phyloP scores from a whole-genome alignment of 1,139 yeast genomes.

The Lodderomyces parapsilosis region DNA sequence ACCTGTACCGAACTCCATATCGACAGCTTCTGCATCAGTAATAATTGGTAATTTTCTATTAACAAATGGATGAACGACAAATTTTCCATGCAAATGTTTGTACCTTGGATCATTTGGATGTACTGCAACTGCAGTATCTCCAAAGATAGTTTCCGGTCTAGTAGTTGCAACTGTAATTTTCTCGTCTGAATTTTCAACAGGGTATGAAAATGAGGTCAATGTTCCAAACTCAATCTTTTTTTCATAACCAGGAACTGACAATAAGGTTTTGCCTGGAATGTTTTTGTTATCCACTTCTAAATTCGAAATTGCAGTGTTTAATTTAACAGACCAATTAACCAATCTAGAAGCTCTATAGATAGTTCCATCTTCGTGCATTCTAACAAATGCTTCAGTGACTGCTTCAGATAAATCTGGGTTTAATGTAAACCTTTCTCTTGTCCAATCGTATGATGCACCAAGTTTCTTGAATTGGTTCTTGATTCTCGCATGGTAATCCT shows the following conservation, averaged over 20 bases:
- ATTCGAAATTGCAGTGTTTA: constrained; percentile 94
- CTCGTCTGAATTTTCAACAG: constrained; percentile 86
- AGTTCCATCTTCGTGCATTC: constrained; percentile 90
- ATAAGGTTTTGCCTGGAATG: constrained; percentile 73
- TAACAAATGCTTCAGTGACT: constrained; percentile 88
- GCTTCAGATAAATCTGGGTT: constrained; percentile 77
- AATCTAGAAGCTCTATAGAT: constrained; percentile 92
- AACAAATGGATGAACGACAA: constrained; percentile 84
- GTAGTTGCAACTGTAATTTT: constrained; percentile 92
- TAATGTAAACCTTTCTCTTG: constrained; percentile 89
- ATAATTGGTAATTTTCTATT: constrained; percentile 85
- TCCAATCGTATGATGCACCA: constrained; percentile 98
- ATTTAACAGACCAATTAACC: constrained; percentile 94
- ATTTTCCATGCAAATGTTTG: constrained; percentile 92
- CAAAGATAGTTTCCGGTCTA: constrained; percentile 97
- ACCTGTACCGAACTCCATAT: constrained; percentile 99
- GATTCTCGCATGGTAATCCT: constrained; percentile 83
- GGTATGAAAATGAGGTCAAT: constrained; percentile 89
- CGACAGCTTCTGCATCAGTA: constrained; percentile 90
- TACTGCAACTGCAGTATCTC: constrained; percentile 97
- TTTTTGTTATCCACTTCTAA: constrained; percentile 94
- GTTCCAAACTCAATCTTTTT: constrained; percentile 94
- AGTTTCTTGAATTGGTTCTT: constrained; percentile 79
- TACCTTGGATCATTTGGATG: constrained; percentile 94
- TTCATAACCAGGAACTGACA: constrained; percentile 88